Base-by-base conservation (phyloP, 2,329 filamentous ascomycete genomes). In the Penicillium sclerotigenum region DNA sequence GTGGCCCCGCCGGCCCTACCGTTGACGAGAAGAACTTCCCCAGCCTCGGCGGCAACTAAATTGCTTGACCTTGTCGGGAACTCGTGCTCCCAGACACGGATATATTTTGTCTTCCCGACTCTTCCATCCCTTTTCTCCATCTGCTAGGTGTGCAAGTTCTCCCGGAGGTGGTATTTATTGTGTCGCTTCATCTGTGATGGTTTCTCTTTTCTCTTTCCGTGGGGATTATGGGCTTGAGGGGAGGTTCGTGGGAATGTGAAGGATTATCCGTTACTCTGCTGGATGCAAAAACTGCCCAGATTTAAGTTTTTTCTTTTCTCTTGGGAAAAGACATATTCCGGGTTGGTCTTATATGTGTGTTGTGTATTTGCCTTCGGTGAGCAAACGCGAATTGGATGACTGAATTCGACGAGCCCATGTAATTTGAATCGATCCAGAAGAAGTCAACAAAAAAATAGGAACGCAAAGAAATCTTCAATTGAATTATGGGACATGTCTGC, bases 11-110 rank as follows among this genome's bases (percentile, higher is more conserved):
- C 49, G 67, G 67, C 52, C 65, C 69, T 63, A 70, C 72, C 62
- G 73, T 77, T 56, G 75, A 77, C 65, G 75, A 77, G 68, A 75
- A 75, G 72, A 77, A 77, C 72, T 77, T 77, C 72, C 75, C 75
- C 65, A 73, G 68, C 68, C 73, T 77, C 60, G 75, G 74, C 59
- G 66, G 64, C 62, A 75, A 75, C 70, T 75, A 72, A 71, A 63
- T 55, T 40, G 29, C 50, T 52, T 47, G 31, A 47, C 34, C 4
- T 42, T 40, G 33, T 34, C 24, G 29, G 54, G 54, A 52, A 52
- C 42, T 50, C 45, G 34, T 52, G 54, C 49, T 56, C 54, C 49
- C 42, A 36, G 54, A 29, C 24, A 18, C 29, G 54, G 28, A 47
- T 37, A 6, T 33, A 11, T 13, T 46, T 52, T 18, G 14, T 37